Evolutionary conservation across 257 asterid genomes (phyloP).

Genomic region (Dorcoceras hygrometricum): DNA sequence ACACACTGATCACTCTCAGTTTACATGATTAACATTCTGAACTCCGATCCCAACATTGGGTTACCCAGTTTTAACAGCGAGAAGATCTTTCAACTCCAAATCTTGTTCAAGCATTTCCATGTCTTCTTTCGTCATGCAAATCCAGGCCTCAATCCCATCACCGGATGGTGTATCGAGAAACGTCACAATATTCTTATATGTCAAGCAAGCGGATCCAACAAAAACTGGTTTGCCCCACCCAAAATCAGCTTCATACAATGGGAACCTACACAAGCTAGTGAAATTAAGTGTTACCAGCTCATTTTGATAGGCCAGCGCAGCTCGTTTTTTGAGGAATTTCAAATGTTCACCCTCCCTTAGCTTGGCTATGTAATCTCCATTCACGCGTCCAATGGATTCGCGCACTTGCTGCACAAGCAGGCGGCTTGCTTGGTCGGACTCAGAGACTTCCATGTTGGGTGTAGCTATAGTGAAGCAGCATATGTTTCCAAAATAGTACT

Average conservation of each 20-base stretch:
- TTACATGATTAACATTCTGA: no score
- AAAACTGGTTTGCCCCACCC: conserved; percentile 52
- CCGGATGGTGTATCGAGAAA: conserved; percentile 34
- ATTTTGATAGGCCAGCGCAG: conserved; percentile 21
- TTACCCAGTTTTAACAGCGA: no score
- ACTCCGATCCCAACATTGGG: no score
- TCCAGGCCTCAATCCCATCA: conserved; percentile 48
- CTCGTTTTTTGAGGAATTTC: conserved; percentile 22
- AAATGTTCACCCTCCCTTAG: conserved; percentile 29
- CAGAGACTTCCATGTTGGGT: conserved; percentile 20
- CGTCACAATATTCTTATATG: conserved; percentile 33
- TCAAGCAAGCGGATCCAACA: conserved; percentile 36
- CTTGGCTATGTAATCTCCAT: conserved; percentile 25
- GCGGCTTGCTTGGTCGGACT: neutral
- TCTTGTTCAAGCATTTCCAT: conserved; percentile 47
- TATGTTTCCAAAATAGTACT: conserved; percentile 36
- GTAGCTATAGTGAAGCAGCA: conserved; percentile 25
- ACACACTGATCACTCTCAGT: no score
- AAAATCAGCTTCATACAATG: conserved; percentile 47
- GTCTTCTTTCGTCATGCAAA: conserved; percentile 33
- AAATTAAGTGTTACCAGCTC: conserved; percentile 34
- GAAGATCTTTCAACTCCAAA: conserved; percentile 25
- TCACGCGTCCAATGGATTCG: conserved; percentile 29
- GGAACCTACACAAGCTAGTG: conserved; percentile 54
- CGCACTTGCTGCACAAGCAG: conserved; percentile 27